Evolutionary conservation across 139 green algal genomes (phyloP).

Genomic region (Tetratostichococcus sp.): DNA sequence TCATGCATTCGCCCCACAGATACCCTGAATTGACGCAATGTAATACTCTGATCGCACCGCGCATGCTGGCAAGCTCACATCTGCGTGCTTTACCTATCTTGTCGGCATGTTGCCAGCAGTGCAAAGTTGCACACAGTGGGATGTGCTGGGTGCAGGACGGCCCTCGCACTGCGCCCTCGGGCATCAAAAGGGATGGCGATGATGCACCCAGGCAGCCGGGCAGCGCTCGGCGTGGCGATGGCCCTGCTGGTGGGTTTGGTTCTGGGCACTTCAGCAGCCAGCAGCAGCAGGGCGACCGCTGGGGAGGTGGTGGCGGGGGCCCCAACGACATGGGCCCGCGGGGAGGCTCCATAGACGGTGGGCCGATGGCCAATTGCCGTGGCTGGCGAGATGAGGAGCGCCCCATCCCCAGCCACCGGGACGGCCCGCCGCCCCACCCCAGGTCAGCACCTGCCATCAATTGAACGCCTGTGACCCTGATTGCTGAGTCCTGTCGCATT

Average conservation of each 20-base stretch:
- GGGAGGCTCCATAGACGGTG: not conserved
- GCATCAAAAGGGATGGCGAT: not conserved
- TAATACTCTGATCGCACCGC: too few species aligned
- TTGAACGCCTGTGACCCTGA: too few species aligned
- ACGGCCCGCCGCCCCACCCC: not conserved
- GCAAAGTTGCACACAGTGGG: not conserved
- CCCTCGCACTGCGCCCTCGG: not conserved
- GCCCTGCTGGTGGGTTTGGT: not conserved
- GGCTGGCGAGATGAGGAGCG: not conserved
- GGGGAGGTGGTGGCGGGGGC: too few species aligned
- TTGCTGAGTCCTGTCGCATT: too few species aligned
- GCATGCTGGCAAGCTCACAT: too few species aligned
- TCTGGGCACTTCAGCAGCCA: not conserved
- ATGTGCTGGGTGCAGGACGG: not conserved
- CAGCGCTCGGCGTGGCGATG: not conserved
- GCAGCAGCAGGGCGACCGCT: not conserved
- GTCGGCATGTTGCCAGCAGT: slow-evolving; percentile 12
- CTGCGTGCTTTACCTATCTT: not conserved
- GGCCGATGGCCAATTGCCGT: not conserved
- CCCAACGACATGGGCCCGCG: not conserved
- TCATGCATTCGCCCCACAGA: too few species aligned
- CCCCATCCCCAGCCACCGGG: not conserved
- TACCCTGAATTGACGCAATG: too few species aligned
- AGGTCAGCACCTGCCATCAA: not conserved
- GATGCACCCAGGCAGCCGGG: not conserved